Conservation (phyloP, 768 basidiomycete species). For the Phylloporus sp. region DNA sequence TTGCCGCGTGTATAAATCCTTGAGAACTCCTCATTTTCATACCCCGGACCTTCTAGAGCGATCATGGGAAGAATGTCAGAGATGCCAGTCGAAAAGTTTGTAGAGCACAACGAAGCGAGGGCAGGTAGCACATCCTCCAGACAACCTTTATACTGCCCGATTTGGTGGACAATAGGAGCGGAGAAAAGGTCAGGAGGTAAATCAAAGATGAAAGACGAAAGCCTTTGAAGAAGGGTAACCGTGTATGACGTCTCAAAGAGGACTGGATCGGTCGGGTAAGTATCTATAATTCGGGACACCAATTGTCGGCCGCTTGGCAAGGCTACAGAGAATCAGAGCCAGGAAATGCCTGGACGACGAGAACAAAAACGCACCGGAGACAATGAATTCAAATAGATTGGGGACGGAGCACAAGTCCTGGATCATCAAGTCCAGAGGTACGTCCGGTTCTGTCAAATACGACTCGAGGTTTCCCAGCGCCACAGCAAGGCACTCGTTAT, state of each 20-base stretch:
- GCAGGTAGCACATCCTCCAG: constrained; percentile 23
- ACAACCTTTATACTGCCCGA: constrained; percentile 20
- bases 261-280: constrained; percentile 29
- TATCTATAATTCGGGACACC: constrained; percentile 28
- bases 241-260: constrained; percentile 20
- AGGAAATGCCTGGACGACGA: not conserved
- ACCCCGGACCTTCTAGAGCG: constrained; percentile 2
- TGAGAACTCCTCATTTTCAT: constrained; percentile 2
- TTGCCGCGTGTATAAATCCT: constrained; percentile 10
- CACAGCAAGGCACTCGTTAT: constrained; percentile 16
- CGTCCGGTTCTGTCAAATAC: constrained; percentile 24
- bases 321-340: constrained; percentile 9
- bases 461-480: constrained; percentile 18
- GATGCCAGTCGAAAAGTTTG: constrained; percentile 5
- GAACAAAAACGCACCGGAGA: constrained; percentile 24
- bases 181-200: constrained; percentile 18
- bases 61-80: not conserved
- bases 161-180: constrained; percentile 5
- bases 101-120: constrained; percentile 13
- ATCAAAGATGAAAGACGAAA: constrained; percentile 26
- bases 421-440: constrained; percentile 21
- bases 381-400: constrained; percentile 28
- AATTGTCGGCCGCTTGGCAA: constrained; percentile 9
- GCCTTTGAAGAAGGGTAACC: constrained; percentile 19
- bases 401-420: constrained; percentile 27